Percentiles rank a stretch among this genome's conserved stretches.
Conservation (phyloP, 2,329 filamentous ascomycete genomes). For the Didymella sp. region DNA sequence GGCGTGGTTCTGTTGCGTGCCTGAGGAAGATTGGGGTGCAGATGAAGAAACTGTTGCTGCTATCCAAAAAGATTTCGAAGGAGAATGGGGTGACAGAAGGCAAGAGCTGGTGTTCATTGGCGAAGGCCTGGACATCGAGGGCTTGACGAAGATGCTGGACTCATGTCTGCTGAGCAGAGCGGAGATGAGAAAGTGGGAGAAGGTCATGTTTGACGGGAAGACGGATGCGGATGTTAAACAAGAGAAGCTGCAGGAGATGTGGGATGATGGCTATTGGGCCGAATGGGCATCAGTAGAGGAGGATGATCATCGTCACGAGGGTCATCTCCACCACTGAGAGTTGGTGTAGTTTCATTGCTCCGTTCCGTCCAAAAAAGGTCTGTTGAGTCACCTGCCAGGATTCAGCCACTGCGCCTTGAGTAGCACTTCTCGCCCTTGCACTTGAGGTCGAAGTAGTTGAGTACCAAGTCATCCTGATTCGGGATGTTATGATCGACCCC, state of each 20-base stretch:
- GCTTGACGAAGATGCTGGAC: slow-evolving; percentile 63
- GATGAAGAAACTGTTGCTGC: slow-evolving; percentile 57
- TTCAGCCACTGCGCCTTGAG: slow-evolving; percentile 22
- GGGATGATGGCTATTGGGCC: slow-evolving; percentile 67
- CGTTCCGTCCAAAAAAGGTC: neutral
- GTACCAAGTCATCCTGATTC: slow-evolving; percentile 40
- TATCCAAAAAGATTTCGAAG: slow-evolving; percentile 59
- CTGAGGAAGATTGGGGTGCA: slow-evolving; percentile 59
- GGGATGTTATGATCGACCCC: slow-evolving; percentile 44
- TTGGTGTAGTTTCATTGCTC: neutral
- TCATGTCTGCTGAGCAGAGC: slow-evolving; percentile 66
- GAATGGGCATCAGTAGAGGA: slow-evolving; percentile 52
- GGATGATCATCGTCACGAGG: slow-evolving; percentile 29
- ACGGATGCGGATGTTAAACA: slow-evolving; percentile 50
- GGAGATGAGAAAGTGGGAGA: slow-evolving; percentile 58
- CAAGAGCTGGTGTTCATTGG: slow-evolving; percentile 79
- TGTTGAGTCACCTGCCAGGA: neutral
- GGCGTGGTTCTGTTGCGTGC: slow-evolving; percentile 65
- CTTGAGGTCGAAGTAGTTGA: slow-evolving; percentile 44
- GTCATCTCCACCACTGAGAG: slow-evolving; percentile 4
- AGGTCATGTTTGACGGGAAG: slow-evolving; percentile 44
- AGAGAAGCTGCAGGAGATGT: slow-evolving; percentile 58
- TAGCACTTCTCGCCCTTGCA: slow-evolving; percentile 30
- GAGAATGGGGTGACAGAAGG: slow-evolving; percentile 70
- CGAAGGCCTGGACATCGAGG: slow-evolving; percentile 63